These are phyloP conservation scores for Vitis cinerea DNA, from an alignment of 164 flowering plant genomes.

Conservation along the genomic window DNA sequence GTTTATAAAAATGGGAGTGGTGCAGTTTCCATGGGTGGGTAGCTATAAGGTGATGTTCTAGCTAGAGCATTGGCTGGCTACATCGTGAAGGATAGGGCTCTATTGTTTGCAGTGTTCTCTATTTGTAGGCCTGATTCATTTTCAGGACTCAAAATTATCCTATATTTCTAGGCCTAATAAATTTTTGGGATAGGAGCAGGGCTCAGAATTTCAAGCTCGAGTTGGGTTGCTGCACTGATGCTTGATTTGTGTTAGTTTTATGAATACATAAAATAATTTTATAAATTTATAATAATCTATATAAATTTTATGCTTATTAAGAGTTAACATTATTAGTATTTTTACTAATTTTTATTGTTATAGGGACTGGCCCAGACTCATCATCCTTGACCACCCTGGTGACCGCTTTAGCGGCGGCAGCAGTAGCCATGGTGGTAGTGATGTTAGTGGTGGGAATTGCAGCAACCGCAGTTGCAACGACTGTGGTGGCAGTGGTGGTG, in stretches of 20 bases:
- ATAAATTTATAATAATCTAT: not conserved
- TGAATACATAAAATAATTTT: not conserved
- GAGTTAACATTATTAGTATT: constrained; percentile 12
- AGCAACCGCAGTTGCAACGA: constrained; percentile 32
- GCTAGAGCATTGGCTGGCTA: not conserved
- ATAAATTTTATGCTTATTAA: not conserved
- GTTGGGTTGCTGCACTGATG: not conserved
- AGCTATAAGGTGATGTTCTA: not conserved
- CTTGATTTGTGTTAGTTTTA: not conserved
- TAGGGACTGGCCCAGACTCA: constrained; percentile 50
- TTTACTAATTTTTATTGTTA: constrained; percentile 30
- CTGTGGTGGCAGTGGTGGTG: constrained; percentile 27
- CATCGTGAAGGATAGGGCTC: not conserved
- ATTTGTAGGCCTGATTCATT: too few species aligned
- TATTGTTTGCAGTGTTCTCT: not conserved
- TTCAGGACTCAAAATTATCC: too few species aligned
- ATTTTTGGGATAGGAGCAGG: not conserved
- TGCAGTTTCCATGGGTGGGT: not conserved
- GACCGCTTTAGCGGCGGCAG: constrained; percentile 41
- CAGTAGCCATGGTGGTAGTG: constrained; percentile 37
- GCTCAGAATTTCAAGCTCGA: not conserved
- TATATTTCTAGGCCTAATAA: not conserved
- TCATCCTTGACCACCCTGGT: constrained; percentile 42
- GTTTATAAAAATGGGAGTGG: not conserved
- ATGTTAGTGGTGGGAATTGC: constrained; percentile 27